Evolutionary conservation across 495 filamentous ascomycete species (phyloP).

Genomic region (Articulospora tetracladia): DNA sequence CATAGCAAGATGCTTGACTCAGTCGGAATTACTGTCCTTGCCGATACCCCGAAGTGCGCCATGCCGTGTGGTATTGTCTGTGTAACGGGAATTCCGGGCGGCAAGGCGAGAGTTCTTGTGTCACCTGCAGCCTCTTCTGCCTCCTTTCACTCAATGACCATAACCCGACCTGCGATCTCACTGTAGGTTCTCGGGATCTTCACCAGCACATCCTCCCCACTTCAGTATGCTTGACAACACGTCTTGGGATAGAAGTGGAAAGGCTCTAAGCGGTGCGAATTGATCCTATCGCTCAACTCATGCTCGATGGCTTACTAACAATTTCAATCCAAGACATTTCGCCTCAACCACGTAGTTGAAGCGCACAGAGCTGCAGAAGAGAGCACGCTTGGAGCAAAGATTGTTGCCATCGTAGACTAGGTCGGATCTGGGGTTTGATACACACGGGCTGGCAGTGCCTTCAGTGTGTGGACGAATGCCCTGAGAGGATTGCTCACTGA

Average conservation of each 20-base stretch:
- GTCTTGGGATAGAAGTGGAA: too few species aligned
- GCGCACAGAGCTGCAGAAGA: conserved; percentile 69
- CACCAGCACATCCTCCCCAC: too few species aligned
- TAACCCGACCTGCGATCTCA: background rate
- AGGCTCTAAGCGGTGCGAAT: too few species aligned
- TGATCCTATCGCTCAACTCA: too few species aligned
- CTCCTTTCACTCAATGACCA: background rate
- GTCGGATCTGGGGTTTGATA: too few species aligned
- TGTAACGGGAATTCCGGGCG: conserved; percentile 45
- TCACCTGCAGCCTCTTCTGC: conserved; percentile 40
- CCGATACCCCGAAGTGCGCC: conserved; percentile 40
- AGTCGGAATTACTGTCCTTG: conserved; percentile 18
- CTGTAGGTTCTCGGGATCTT: too few species aligned
- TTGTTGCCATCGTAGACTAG: conserved; percentile 23
- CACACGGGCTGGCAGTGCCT: too few species aligned
- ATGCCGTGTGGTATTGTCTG: conserved; percentile 39
- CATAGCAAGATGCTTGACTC: conserved; percentile 41
- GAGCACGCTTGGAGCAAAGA: conserved; percentile 32
- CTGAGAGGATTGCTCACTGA: too few species aligned
- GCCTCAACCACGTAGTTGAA: conserved; percentile 65
- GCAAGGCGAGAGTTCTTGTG: conserved; percentile 38
- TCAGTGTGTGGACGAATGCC: too few species aligned
- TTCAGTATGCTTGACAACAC: too few species aligned
- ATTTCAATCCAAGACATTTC: conserved; percentile 62
- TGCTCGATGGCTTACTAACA: too few species aligned